Evolutionary conservation across 495 filamentous ascomycete species (phyloP).

Genomic region (Glutinoglossum americanum): DNA sequence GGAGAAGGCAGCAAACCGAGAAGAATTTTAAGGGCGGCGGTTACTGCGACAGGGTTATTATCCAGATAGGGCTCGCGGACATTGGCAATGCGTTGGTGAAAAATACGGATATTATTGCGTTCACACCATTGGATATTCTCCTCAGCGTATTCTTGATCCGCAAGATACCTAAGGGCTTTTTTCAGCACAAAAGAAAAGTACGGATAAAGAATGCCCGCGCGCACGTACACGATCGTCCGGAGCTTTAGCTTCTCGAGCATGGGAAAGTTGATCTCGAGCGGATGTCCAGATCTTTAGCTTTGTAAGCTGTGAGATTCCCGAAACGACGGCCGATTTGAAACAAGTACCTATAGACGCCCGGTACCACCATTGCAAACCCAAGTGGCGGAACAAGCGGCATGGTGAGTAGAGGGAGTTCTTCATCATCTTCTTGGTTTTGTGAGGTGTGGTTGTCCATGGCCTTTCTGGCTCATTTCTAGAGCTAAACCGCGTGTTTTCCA

Average conservation of each 20-base stretch:
- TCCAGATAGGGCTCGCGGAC: conserved; percentile 2
- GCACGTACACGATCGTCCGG: not conserved
- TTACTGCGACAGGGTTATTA: not conserved
- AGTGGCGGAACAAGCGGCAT: conserved; percentile 2
- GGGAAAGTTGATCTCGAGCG: conserved; percentile 3
- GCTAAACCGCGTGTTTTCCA: no score
- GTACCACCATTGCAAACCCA: not conserved
- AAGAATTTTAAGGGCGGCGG: not conserved
- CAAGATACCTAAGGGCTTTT: not conserved
- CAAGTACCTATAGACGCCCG: conserved; percentile 2
- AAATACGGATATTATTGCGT: not conserved
- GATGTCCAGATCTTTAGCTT: not conserved
- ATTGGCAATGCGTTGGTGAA: not conserved
- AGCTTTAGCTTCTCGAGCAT: conserved; percentile 4
- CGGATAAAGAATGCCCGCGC: not conserved
- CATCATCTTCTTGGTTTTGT: not conserved
- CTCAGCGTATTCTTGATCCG: not conserved
- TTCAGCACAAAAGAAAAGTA: not conserved
- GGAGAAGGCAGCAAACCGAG: not conserved
- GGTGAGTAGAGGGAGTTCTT: not conserved
- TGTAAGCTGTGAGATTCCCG: not conserved
- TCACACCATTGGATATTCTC: conserved; percentile 1
- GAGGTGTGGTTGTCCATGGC: not conserved
- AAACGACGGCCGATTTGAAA: not conserved
- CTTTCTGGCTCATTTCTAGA: not conserved